Conservation (phyloP, 148 eudicot genomes). For the Rhododendron simsii region DNA sequence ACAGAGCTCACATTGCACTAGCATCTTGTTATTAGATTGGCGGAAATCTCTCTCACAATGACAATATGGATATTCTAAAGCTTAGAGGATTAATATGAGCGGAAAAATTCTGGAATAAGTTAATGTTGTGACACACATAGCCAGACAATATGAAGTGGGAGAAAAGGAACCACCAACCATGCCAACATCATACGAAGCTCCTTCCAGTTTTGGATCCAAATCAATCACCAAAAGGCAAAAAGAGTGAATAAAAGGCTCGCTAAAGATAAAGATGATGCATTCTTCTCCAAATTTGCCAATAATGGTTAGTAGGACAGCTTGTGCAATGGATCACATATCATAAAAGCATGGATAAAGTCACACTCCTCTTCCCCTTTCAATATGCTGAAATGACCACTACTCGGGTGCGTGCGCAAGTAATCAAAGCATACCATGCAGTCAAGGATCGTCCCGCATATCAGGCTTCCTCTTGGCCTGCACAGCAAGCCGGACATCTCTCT, state of each 20-base stretch:
- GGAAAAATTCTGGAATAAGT: neutral
- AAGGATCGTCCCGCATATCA: conserved; percentile 63
- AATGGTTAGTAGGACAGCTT: neutral
- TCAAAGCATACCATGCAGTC: neutral
- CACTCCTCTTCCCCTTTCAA: neutral
- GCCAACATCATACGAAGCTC: neutral
- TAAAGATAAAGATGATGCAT: neutral
- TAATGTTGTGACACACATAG: neutral
- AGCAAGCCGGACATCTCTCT: conserved; percentile 85
- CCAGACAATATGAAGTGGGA: neutral
- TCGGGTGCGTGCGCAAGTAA: neutral
- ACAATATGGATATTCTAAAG: neutral
- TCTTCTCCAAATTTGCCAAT: neutral
- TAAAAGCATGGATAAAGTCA: neutral
- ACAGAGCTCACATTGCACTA: neutral
- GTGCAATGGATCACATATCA: neutral
- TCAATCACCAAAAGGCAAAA: neutral
- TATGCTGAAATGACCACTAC: neutral
- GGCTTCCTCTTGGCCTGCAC: conserved; percentile 66
- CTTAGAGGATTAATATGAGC: neutral
- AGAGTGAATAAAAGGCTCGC: neutral
- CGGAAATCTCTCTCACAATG: neutral
- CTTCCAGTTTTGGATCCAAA: neutral
- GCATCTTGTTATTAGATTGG: neutral
- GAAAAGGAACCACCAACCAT: no score